phyloP scores from a whole-genome alignment of 108 stramenopile species.

The Mediolabrus comicus region DNA sequence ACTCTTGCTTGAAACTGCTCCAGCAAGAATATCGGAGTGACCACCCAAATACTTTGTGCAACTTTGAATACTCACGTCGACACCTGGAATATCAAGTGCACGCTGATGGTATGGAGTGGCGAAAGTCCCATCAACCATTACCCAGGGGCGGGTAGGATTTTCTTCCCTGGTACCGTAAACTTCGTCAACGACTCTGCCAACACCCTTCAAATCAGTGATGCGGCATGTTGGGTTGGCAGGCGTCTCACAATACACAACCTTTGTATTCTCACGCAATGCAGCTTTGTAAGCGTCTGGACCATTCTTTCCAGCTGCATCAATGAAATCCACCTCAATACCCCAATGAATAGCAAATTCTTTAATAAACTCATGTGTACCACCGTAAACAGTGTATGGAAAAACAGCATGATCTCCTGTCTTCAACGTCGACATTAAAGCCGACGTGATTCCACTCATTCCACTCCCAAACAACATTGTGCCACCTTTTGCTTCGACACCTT shows the following conservation, averaged over 20 bases:
- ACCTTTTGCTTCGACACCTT: constrained; percentile 45
- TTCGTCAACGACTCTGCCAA: constrained; percentile 64
- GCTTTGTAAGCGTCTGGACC: constrained; percentile 43
- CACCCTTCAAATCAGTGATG: constrained; percentile 75
- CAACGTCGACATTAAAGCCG: constrained; percentile 59
- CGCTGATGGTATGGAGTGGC: constrained; percentile 75
- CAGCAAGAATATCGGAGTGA: constrained; percentile 88
- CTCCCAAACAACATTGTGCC: constrained; percentile 57
- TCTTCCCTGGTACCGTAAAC: constrained; percentile 38
- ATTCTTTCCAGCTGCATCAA: constrained; percentile 33
- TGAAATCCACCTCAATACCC: constrained; percentile 54
- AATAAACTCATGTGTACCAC: constrained; percentile 83
- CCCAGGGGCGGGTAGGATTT: constrained; percentile 42
- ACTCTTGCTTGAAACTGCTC: constrained; percentile 69
- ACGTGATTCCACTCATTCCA: constrained; percentile 77
- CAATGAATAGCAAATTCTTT: constrained; percentile 47
- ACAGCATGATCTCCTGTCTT: constrained; percentile 78
- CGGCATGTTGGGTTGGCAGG: constrained; percentile 91
- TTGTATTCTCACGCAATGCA: constrained; percentile 53
- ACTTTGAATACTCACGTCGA: constrained; percentile 82
- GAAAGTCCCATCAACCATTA: constrained; percentile 84
- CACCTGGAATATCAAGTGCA: constrained; percentile 63
- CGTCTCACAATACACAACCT: constrained; percentile 84
- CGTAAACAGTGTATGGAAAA: constrained; percentile 88
- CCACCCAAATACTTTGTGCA: constrained; percentile 92